Evolutionary conservation across 805 yeast species (phyloP).

Genomic region (Saturnispora besseyi): DNA sequence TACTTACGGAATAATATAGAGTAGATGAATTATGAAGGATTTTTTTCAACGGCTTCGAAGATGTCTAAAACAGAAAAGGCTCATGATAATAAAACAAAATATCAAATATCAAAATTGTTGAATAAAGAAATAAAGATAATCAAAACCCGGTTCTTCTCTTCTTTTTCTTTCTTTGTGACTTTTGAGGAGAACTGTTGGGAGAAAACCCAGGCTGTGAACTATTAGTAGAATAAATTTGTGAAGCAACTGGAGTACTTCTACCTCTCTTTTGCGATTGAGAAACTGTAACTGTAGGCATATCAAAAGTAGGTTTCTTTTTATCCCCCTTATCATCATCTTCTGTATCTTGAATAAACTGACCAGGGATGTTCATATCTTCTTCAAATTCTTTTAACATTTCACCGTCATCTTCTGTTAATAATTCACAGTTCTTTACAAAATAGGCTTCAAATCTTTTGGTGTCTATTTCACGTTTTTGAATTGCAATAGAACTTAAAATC

Average conservation of each 20-base stretch:
- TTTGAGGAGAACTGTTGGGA: background rate
- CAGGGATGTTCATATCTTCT: conserved; percentile 10
- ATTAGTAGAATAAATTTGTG: conserved; percentile 3
- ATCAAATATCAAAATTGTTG: background rate
- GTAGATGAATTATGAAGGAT: background rate
- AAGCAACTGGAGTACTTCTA: conserved; percentile 1
- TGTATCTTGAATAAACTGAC: conserved; percentile 5
- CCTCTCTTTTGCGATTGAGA: conserved; percentile 3
- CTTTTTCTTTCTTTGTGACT: conserved; percentile 5
- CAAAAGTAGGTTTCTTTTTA: background rate
- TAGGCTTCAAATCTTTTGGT: background rate
- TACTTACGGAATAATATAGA: background rate
- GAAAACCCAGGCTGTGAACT: conserved; percentile 3
- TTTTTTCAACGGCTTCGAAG: background rate
- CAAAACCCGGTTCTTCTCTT: conserved; percentile 2
- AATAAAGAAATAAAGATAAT: background rate
- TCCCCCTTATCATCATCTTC: conserved; percentile 4
- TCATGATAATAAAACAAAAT: background rate
- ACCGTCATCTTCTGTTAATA: conserved; percentile 7
- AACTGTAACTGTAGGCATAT: conserved; percentile 1
- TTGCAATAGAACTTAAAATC: conserved; percentile 5
- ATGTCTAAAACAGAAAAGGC: background rate
- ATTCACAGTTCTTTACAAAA: background rate
- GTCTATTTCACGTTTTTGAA: conserved; percentile 2
- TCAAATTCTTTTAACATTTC: conserved; percentile 11